Evolutionary conservation across 441 rosid genomes (phyloP), one percentile per base, ranked within the genome.

Genomic region (Cnidoscolus chayamansa): DNA sequence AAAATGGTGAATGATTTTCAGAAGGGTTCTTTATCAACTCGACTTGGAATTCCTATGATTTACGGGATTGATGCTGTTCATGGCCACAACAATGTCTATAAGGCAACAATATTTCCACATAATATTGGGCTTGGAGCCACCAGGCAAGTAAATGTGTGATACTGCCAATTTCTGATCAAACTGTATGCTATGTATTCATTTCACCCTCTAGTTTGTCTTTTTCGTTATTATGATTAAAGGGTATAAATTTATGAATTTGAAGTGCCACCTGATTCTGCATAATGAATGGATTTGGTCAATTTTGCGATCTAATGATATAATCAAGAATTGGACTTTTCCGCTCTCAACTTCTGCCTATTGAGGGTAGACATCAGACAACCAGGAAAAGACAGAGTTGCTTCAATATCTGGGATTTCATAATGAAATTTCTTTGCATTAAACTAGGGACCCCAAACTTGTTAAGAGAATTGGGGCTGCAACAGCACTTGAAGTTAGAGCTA

Each of bases 41-140:
- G 94, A 45, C 87, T 94, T 51, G 90, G 90, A 19, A 87, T 94
- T 74, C 98, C 94, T 10, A 83, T 91, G 82, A 88, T 93, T 53
- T 89, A 90, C 45, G 98, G 91, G 50, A 86, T 90, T 20, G 98
- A 93, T 80, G 95, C 91, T 62, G 91, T 89, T 79, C 97, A 94
- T 73, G 97, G 97, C 17, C 90, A 92, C 71, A 92, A 86, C 84
- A 85, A 81, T 53, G 95, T 76, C 2, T 91, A 88, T 72, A 85
- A 83, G 0, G 93, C 97, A 10, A 94, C 98, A 0, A 74, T 94
- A 16, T 90, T 91, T 69, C 96, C 98, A 15, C 97, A 93, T 70
- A 94, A 94, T 68, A 59, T 94, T 64, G 97, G 91, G 20, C 91
- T 94, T 0, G 98, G 97, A 80, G 92, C 91, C 73, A 90, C 97